Base-by-base conservation (phyloP, 2,329 filamentous ascomycete genomes). In the Aureobasidium sp. region DNA sequence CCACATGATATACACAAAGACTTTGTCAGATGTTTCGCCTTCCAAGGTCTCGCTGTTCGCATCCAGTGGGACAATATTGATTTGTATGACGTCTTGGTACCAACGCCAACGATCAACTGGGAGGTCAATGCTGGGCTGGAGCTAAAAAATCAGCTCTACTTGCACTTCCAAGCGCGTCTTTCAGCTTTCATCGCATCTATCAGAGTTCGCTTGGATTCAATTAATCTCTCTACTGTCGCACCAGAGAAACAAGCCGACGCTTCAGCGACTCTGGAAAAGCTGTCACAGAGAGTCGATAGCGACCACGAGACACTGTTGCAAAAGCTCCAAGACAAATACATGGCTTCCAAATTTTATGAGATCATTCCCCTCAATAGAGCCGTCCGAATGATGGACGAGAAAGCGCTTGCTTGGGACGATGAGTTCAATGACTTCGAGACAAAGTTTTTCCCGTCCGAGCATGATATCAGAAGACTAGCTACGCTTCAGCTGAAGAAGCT, bases 331-430 rank as follows among this genome's bases (percentile, higher is more conserved):
- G 87, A 92, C 37, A 90, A 90, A 65, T 99, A 99, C 71, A 92
- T 94, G 77, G 87, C 87, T 66, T 96, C 92, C 2, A 92, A 91
- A 71, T 97, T 97, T 72, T 99, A 96, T 78, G 94, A 99, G 74
- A 87, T 97, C 61, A 92, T 97, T 55, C 94, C 95, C 0, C 82
- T 99, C 66, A 99, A 97, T 68, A 83, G 88, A 63, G 89, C 93
- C 8, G 84, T 97, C 55, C 87, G 93, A 67, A 89, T 90, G 62
- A 94, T 96, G 80, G 87, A 97, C 66, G 92, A 97, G 71, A 95
- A 90, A 68, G 92, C 93, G 4, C 87, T 92, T 24, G 90, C 92
- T 66, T 99, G 94, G 94, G 95, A 99, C 70, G 86, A 88, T 27
- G 86, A 86, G 0, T 99, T 99, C 76, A 82, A 86, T 62, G 89